Evolutionary conservation across 192 early-diverging fungal species (phyloP).

Genomic region (Chytriomyces hyalinus): DNA sequence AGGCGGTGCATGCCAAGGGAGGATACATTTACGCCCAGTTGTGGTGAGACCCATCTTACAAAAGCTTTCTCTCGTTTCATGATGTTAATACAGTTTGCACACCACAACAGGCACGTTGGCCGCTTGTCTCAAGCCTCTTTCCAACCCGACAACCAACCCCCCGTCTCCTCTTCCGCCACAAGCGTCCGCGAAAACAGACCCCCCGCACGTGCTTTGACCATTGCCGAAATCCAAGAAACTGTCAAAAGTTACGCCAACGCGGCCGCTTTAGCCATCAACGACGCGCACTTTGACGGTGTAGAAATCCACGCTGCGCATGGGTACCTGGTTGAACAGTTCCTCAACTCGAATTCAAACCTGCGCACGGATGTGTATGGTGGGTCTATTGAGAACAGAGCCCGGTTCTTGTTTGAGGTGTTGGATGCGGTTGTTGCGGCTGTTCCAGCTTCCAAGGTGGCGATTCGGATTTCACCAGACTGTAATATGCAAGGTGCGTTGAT

Average conservation of each 20-base stretch:
- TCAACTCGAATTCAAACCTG: slow-evolving; percentile 77
- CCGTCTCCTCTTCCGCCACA: slow-evolving; percentile 43
- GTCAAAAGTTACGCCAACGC: slow-evolving; percentile 66
- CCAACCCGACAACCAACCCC: slow-evolving; percentile 34
- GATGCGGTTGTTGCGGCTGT: slow-evolving; percentile 39
- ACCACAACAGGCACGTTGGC: slow-evolving; percentile 42
- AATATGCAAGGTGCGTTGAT: slow-evolving; percentile 16
- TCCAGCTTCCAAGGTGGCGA: slow-evolving; percentile 42
- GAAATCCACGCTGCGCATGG: slow-evolving; percentile 93
- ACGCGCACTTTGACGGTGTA: slow-evolving; percentile 75
- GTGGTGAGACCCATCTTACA: slow-evolving; percentile 45
- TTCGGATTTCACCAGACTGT: slow-evolving; percentile 45
- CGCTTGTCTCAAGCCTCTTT: slow-evolving; percentile 35
- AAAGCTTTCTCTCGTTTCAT: neutral
- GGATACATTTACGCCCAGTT: slow-evolving; percentile 63
- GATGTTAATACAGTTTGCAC: neutral
- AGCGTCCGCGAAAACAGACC: slow-evolving; percentile 9
- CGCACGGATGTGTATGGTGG: slow-evolving; percentile 93
- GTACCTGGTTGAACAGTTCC: slow-evolving; percentile 79
- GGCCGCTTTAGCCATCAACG: slow-evolving; percentile 50
- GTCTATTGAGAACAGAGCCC: slow-evolving; percentile 81
- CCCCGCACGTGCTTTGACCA: slow-evolving; percentile 60
- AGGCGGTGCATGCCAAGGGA: slow-evolving; percentile 61
- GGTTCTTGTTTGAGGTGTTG: slow-evolving; percentile 73
- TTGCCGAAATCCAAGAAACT: slow-evolving; percentile 69